phyloP scores from a whole-genome alignment of 352 stramenopile species.

The Pythium vanterpoolii region DNA sequence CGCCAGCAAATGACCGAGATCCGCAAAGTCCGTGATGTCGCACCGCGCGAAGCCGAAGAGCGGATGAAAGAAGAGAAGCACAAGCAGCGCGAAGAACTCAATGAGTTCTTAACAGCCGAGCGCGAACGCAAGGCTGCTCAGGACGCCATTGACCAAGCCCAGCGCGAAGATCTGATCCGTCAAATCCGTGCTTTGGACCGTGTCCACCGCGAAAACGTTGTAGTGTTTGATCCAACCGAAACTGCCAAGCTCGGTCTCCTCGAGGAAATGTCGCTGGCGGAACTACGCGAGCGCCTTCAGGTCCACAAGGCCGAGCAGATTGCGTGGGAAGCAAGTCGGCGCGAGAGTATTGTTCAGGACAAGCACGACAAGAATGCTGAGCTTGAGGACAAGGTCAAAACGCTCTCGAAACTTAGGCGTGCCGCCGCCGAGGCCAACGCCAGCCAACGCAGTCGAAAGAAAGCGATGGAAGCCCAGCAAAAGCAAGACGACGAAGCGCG shows the following conservation, averaged over 20 bases:
- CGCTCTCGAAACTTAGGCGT: slow-evolving; percentile 63
- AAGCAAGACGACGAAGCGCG: slow-evolving; percentile 56
- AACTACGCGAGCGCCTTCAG: slow-evolving; percentile 80
- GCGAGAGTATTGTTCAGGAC: slow-evolving; percentile 61
- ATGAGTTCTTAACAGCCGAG: slow-evolving; percentile 58
- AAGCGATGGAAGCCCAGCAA: slow-evolving; percentile 48
- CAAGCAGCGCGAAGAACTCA: slow-evolving; percentile 56
- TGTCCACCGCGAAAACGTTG: slow-evolving; percentile 76
- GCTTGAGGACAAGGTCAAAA: slow-evolving; percentile 73
- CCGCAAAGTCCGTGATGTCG: slow-evolving; percentile 73
- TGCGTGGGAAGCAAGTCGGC: slow-evolving; percentile 60
- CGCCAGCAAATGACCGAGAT: slow-evolving; percentile 54
- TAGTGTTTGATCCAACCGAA: slow-evolving; percentile 90
- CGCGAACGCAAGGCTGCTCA: slow-evolving; percentile 53
- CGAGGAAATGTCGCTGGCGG: slow-evolving; percentile 90
- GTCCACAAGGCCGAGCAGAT: slow-evolving; percentile 72
- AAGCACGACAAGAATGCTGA: slow-evolving; percentile 80
- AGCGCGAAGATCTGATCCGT: slow-evolving; percentile 83
- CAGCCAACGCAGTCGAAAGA: slow-evolving; percentile 44
- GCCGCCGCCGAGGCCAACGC: slow-evolving; percentile 68
- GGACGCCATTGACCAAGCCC: slow-evolving; percentile 62
- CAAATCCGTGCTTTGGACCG: slow-evolving; percentile 81
- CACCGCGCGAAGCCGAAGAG: slow-evolving; percentile 73
- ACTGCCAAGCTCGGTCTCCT: slow-evolving; percentile 83
- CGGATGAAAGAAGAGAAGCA: slow-evolving; percentile 58